phyloP scores from a whole-genome alignment of 306 rosid species.

The Crotalaria pallida region DNA sequence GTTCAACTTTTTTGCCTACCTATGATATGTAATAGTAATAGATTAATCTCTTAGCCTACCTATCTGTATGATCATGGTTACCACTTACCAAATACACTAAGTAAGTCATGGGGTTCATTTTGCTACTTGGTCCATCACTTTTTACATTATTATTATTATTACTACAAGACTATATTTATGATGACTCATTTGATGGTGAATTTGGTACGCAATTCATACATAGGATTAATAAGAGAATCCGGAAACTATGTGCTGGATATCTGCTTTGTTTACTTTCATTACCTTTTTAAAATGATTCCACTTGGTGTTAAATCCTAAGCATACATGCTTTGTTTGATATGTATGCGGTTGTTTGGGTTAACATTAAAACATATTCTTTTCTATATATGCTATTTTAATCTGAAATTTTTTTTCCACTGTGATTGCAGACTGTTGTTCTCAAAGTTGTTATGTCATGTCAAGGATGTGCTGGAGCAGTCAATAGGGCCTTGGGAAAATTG shows the following conservation, averaged over 20 bases:
- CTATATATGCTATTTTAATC: background rate
- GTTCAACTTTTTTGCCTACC: background rate
- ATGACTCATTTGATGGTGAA: too few relatives aligned
- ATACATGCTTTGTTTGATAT: background rate
- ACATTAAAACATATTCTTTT: background rate
- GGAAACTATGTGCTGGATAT: too few relatives aligned
- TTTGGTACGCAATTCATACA: too few relatives aligned
- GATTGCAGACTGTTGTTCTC: slow-evolving; percentile 75
- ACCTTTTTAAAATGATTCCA: background rate
- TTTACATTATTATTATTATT: too few relatives aligned
- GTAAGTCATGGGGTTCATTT: too few relatives aligned
- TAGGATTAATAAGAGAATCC: too few relatives aligned
- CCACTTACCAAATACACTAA: too few relatives aligned
- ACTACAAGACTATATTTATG: too few relatives aligned
- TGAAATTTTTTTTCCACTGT: background rate
- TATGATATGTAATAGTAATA: too few relatives aligned
- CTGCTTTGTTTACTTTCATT: background rate
- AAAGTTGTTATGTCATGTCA: slow-evolving; percentile 91
- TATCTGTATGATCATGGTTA: too few relatives aligned
- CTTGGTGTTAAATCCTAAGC: background rate
- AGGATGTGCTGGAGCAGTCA: slow-evolving; percentile 94
- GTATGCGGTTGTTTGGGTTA: background rate
- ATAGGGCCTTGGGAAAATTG: slow-evolving; percentile 81
- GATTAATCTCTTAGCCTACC: too few relatives aligned
- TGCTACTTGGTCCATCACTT: too few relatives aligned